A percentile compares a stretch with the other conserved stretches of the same genome.
phyloP scores from a whole-genome alignment of 495 filamentous ascomycete genomes.

The Glonium stellatum region DNA sequence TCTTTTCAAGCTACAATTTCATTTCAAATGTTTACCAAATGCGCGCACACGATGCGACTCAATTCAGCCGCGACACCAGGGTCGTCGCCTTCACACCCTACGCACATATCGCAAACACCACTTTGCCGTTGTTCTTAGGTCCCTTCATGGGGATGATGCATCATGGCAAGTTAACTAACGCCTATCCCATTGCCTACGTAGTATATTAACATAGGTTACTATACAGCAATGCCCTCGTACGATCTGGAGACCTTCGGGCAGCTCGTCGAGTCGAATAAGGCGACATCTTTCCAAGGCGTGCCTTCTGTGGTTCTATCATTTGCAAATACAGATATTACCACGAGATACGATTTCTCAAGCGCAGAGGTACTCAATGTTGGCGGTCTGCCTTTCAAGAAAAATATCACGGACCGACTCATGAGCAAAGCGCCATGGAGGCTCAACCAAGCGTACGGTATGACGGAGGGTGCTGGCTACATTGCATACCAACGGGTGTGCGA shows the following conservation, averaged over 20 bases:
- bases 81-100: constrained; percentile 38
- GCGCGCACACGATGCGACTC: constrained; percentile 30
- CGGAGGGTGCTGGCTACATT: constrained; percentile 16
- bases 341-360: constrained; percentile 16
- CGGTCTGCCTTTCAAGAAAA: constrained; percentile 13
- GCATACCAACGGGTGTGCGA: constrained; percentile 10
- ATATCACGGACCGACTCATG: constrained; percentile 5
- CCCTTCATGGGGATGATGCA: constrained; percentile 17
- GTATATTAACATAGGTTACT: not conserved
- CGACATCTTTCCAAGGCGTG: constrained; percentile 15
- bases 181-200: not conserved
- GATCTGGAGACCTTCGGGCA: constrained; percentile 12
- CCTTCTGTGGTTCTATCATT: constrained; percentile 15
- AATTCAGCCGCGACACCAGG: constrained; percentile 27
- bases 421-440: constrained; percentile 7
- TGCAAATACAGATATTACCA: constrained; percentile 13
- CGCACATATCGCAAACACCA: constrained; percentile 38
- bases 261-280: constrained; percentile 14
- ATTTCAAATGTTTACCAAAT: constrained; percentile 30
- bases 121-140: constrained; percentile 32
- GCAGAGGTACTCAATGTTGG: constrained; percentile 11
- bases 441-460: constrained; percentile 20
- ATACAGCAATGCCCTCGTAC: constrained; percentile 15
- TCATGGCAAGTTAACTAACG: constrained; percentile 2
- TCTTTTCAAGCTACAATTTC: constrained; percentile 9